Conservation (phyloP, 2,329 filamentous ascomycete genomes). For the Ceratocystis huliohia region DNA sequence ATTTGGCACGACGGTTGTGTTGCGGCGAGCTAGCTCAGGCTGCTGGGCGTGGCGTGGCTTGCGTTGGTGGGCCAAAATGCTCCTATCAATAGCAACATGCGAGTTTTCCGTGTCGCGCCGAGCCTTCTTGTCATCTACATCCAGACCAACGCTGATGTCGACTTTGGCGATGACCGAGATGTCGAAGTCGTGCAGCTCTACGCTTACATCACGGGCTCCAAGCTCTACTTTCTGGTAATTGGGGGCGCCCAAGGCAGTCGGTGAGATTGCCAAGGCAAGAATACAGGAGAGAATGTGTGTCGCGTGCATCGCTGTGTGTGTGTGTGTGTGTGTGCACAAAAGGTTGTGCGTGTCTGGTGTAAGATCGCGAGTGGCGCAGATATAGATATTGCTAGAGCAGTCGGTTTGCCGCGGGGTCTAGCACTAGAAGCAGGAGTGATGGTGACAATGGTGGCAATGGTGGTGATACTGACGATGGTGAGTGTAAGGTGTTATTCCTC, state of each 20-base stretch:
- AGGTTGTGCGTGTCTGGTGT: no score
- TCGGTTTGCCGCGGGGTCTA: background rate
- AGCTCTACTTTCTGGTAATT: background rate
- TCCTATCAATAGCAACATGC: background rate
- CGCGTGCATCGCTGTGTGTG: background rate
- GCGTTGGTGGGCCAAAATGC: background rate
- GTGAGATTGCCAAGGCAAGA: background rate
- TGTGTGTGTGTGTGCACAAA: background rate
- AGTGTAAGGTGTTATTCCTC: no score
- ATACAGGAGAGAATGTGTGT: slow-evolving; percentile 7
- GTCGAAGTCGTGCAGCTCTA: background rate
- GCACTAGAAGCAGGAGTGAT: background rate
- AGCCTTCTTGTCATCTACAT: background rate
- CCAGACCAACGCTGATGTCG: background rate
- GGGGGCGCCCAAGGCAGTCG: slow-evolving; percentile 1
- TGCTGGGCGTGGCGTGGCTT: background rate
- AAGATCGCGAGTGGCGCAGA: background rate
- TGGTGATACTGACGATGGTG: background rate
- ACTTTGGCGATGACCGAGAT: background rate
- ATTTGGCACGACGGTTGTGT: background rate
- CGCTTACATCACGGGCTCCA: background rate
- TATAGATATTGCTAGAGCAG: background rate
- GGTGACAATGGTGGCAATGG: background rate
- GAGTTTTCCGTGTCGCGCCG: background rate
- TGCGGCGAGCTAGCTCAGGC: background rate